Percentiles rank a stretch among this genome's conserved stretches.
phyloP scores from a whole-genome alignment of 2,329 filamentous ascomycete genomes.

The Hypoxylon sp. region DNA sequence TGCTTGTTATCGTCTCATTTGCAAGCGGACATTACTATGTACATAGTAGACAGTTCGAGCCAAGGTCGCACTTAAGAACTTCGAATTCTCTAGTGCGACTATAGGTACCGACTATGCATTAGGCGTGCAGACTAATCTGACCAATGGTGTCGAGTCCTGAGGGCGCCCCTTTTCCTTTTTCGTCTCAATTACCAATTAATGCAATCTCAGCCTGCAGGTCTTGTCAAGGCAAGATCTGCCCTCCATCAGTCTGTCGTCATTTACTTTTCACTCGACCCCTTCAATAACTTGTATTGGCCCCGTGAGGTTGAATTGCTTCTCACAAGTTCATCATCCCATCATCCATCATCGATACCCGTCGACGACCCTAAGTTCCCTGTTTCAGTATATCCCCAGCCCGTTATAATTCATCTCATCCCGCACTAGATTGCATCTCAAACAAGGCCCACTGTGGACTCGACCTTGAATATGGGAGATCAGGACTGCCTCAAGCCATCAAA shows the following conservation, averaged over 20 bases:
- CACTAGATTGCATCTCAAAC: slow-evolving; percentile 25
- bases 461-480: slow-evolving; percentile 25
- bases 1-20: slow-evolving; percentile 23
- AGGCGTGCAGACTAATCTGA: not conserved
- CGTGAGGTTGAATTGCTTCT: not conserved
- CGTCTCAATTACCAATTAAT: slow-evolving; percentile 39
- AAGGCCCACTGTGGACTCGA: slow-evolving; percentile 20
- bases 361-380: not conserved
- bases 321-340: slow-evolving; percentile 6
- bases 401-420: slow-evolving; percentile 12
- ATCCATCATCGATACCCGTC: too few relatives aligned
- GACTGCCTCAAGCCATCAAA: slow-evolving; percentile 9
- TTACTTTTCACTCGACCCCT: slow-evolving; percentile 17
- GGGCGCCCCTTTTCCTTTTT: slow-evolving; percentile 37
- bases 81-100: not conserved
- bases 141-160: slow-evolving; percentile 26
- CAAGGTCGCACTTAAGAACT: not conserved
- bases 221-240: slow-evolving; percentile 26
- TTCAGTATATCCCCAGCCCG: not conserved
- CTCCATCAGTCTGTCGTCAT: slow-evolving; percentile 41
- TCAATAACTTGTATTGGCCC: not conserved
- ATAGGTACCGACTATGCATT: slow-evolving; percentile 10
- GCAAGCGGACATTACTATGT: slow-evolving; percentile 29
- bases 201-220: not conserved
- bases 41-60: slow-evolving; percentile 1